Evolutionary conservation across 2,329 filamentous ascomycete genomes (phyloP), one percentile per base, ranked within the genome.

Genomic region (Sporothrix brunneoviolacea): DNA sequence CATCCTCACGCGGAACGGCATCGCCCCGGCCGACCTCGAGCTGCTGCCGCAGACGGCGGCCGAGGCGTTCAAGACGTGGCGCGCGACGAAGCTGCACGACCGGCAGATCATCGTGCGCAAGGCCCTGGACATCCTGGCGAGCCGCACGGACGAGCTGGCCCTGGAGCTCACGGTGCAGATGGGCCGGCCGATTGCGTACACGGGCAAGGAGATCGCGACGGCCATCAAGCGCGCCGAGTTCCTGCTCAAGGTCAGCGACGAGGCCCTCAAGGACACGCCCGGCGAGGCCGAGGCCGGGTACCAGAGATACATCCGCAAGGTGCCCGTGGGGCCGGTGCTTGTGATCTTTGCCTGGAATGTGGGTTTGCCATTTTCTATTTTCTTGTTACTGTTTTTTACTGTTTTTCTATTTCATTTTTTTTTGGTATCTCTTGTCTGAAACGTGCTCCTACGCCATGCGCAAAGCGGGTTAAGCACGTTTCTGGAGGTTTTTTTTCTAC

Each of bases 321-420:
- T 88, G 8, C 88, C 91, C 1, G 80, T 96, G 47, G 91, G 91
- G 1, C 89, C 90, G 10, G 86, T 93, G 15, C 76, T 97, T 53
- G 78, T 96, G 57, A 81, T 97, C 54, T 96, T 96, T 69, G 86
- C 91, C 1, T 97, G 91, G 91, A 97, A 97, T 70, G 90, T 93
- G 70, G 70, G 88, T 68, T 47, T 27, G n/a, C 4, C 16, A 10
- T n/a, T 36, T 13, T 21, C 28, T 40, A 42, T 13, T n/a, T 28
- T 15, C 47, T 44, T 36, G 2, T n/a, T 9, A 27, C 44, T 27
- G n/a, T 45, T n/a, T 22, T 27, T 32, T 13, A 27, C 39, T 33
- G 39, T 40, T 35, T 45, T 24, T 22, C 28, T 16, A 10, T 22
- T 36, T 15, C 3, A 24, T 41, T 37, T 19, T 13, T 27, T 37